These are phyloP conservation scores for Phlebopus sp. DNA, from an alignment of 1,284 basidiomycete species.

Conservation along the genomic window DNA sequence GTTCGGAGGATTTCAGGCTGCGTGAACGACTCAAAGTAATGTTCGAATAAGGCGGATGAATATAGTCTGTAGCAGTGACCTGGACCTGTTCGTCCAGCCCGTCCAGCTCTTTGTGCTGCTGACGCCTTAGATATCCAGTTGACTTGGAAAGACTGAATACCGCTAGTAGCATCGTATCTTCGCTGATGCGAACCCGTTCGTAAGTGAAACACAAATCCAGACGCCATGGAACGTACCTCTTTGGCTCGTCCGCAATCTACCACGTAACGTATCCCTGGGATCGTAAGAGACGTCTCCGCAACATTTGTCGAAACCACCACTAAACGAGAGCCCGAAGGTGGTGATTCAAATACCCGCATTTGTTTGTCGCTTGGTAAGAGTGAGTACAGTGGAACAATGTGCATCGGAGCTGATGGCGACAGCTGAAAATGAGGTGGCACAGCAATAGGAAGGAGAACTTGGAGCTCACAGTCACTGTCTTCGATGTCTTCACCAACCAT, in stretches of 20 bases:
- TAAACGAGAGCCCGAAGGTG: slow-evolving; percentile 82
- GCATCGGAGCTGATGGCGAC: slow-evolving; percentile 61
- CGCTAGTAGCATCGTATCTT: slow-evolving; percentile 92
- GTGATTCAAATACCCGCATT: slow-evolving; percentile 92
- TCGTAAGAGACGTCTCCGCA: slow-evolving; percentile 96
- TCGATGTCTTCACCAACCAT: slow-evolving; percentile 55
- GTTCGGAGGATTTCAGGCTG: slow-evolving; percentile 93
- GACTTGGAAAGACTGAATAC: slow-evolving; percentile 96
- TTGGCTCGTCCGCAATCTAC: slow-evolving; percentile 96
- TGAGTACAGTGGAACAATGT: slow-evolving; percentile 94
- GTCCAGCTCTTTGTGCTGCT: slow-evolving; percentile 90
- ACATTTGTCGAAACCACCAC: slow-evolving; percentile 98
- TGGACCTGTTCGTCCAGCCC: slow-evolving; percentile 94
- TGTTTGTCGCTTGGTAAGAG: slow-evolving; percentile 96
- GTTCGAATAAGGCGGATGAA: slow-evolving; percentile 88
- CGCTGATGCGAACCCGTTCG: slow-evolving; percentile 62
- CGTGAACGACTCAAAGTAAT: slow-evolving; percentile 87
- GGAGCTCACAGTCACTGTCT: slow-evolving; percentile 58
- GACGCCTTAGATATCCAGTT: slow-evolving; percentile 97
- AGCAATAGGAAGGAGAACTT: not conserved
- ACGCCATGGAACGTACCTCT: slow-evolving; percentile 56
- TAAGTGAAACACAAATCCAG: slow-evolving; percentile 4
- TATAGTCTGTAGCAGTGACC: slow-evolving; percentile 93
- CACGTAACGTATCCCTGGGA: slow-evolving; percentile 97
- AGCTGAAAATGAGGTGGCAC: slow-evolving; percentile 2